phyloP scores from a whole-genome alignment of 257 asterid genomes.

The Solanum appendiculatum region DNA sequence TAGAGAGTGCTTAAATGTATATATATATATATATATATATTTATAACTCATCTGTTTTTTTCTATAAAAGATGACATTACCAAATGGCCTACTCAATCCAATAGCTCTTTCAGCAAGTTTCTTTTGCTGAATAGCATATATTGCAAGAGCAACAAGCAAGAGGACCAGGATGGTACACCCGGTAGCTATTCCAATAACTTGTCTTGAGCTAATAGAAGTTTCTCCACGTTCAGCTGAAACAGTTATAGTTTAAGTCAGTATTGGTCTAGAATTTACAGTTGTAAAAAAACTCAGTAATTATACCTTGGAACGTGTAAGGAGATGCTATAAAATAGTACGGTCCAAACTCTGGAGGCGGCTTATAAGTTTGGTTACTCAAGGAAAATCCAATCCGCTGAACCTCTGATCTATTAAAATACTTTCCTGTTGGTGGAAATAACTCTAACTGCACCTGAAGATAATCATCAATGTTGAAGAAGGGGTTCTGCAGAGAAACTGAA shows the following conservation, averaged over 20 bases:
- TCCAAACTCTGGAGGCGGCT: conserved; percentile 85
- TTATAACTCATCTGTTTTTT: neutral
- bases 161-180: conserved; percentile 57
- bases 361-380: conserved; percentile 80
- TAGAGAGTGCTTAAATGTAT: neutral
- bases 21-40: neutral
- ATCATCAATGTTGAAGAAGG: conserved; percentile 76
- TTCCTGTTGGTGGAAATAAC: conserved; percentile 57
- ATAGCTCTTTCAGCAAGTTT: conserved; percentile 82
- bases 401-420: conserved; percentile 61
- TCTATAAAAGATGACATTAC: conserved; percentile 18
- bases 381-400: conserved; percentile 73
- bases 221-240: conserved; percentile 38
- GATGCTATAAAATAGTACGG: conserved; percentile 82
- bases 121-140: conserved; percentile 68
- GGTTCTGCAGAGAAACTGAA: conserved; percentile 68
- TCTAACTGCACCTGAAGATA: conserved; percentile 79
- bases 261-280: neutral
- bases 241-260: neutral
- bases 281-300: neutral
- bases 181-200: conserved; percentile 53
- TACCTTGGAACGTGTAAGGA: conserved; percentile 65
- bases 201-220: conserved; percentile 35
- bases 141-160: conserved; percentile 50
- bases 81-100: conserved; percentile 74